A percentile compares a stretch with the other conserved stretches of the same genome.
Evolutionary conservation across 1,139 yeast genomes (phyloP).

Genomic region (Kluyveromyces sp.): DNA sequence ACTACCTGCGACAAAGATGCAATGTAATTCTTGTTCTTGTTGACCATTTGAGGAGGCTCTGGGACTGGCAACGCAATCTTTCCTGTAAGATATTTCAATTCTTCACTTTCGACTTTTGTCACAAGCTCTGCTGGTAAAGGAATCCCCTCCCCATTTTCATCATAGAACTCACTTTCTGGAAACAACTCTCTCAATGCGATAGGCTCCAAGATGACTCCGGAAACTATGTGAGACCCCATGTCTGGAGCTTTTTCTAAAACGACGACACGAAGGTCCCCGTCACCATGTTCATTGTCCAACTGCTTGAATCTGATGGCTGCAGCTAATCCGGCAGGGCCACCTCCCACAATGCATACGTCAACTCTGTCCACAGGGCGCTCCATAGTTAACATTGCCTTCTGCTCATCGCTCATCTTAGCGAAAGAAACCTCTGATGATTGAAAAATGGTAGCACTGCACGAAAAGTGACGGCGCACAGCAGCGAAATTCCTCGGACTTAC

Average conservation of each 20-base stretch:
- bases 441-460: neutral
- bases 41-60: slow-evolving; percentile 87
- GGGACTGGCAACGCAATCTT: slow-evolving; percentile 63
- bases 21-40: slow-evolving; percentile 74
- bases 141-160: slow-evolving; percentile 49
- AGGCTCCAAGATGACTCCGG: slow-evolving; percentile 94
- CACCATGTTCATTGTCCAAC: slow-evolving; percentile 61
- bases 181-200: slow-evolving; percentile 76
- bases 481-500: neutral
- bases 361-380: slow-evolving; percentile 78
- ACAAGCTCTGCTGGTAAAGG: slow-evolving; percentile 74
- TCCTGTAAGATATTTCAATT: slow-evolving; percentile 60
- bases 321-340: slow-evolving; percentile 95
- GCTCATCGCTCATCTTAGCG: slow-evolving; percentile 39
- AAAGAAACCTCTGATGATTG: slow-evolving; percentile 32
- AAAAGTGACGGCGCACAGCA: slow-evolving; percentile 7
- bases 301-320: slow-evolving; percentile 88
- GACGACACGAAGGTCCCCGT: slow-evolving; percentile 66
- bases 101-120: slow-evolving; percentile 61
- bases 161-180: slow-evolving; percentile 58
- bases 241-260: slow-evolving; percentile 90
- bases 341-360: slow-evolving; percentile 94
- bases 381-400: slow-evolving; percentile 41
- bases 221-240: slow-evolving; percentile 82
- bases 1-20: slow-evolving; percentile 79